phyloP scores from a whole-genome alignment of 2,329 filamentous ascomycete species.

The Exophiala oligosperma region DNA sequence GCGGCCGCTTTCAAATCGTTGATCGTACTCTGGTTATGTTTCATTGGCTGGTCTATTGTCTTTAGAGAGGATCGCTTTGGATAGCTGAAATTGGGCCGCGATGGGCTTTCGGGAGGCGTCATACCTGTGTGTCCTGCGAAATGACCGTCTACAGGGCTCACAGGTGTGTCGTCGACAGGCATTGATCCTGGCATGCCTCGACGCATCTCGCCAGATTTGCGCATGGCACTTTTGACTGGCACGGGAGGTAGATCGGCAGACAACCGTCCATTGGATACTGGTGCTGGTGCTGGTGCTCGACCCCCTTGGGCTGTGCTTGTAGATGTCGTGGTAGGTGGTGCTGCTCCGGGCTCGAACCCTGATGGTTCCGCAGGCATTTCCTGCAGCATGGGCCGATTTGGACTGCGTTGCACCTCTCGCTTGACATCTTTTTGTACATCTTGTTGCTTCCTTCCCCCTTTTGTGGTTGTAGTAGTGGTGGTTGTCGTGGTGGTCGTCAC shows the following conservation, averaged over 20 bases:
- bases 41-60: conserved; percentile 20
- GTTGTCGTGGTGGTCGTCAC: conserved; percentile 30
- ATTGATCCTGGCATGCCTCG: conserved; percentile 5
- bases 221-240: conserved; percentile 21
- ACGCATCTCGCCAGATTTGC: conserved; percentile 17
- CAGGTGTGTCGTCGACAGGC: conserved; percentile 7
- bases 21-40: conserved; percentile 24
- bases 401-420: conserved; percentile 13
- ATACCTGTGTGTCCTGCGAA: conserved; percentile 13
- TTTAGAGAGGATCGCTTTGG: conserved; percentile 21
- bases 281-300: conserved; percentile 5
- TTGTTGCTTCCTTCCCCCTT: conserved; percentile 22
- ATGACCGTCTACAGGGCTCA: conserved; percentile 21
- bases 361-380: conserved; percentile 13
- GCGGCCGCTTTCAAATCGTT: conserved; percentile 26
- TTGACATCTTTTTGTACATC: conserved; percentile 24
- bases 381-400: conserved; percentile 6
- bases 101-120: conserved; percentile 17
- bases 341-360: not conserved
- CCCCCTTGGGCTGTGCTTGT: conserved; percentile 10
- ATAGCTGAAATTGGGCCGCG: conserved; percentile 28
- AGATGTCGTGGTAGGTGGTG: conserved; percentile 12
- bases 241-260: conserved; percentile 17
- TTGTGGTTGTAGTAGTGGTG: conserved; percentile 29
- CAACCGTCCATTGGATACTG: conserved; percentile 5